Conservation (phyloP, 129 eudicot genomes). For the Artemisia annua region DNA sequence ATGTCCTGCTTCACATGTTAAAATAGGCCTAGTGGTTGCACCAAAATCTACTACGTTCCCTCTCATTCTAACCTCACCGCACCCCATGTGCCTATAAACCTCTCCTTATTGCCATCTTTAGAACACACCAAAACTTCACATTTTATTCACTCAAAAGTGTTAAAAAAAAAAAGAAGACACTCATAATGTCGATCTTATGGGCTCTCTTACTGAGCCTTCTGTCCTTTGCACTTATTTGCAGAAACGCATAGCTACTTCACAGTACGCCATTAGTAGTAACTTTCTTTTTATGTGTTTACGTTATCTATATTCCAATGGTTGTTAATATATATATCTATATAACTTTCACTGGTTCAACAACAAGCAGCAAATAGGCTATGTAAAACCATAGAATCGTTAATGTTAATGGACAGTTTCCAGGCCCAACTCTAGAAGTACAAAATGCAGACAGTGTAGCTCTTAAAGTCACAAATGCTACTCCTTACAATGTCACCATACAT, state of each 20-base stretch:
- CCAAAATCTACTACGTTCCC: constrained; percentile 34
- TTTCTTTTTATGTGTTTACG: too few relatives aligned
- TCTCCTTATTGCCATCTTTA: constrained; percentile 12
- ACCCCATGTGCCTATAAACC: constrained; percentile 30
- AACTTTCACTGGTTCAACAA: constrained; percentile 54
- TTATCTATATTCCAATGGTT: too few relatives aligned
- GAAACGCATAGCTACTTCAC: constrained; percentile 50
- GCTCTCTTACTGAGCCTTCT: constrained; percentile 27
- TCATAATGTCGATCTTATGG: constrained; percentile 26
- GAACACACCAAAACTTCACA: constrained; percentile 30
- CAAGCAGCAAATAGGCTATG: constrained; percentile 66
- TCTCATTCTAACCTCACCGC: constrained; percentile 26
- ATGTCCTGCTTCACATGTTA: constrained; percentile 22
- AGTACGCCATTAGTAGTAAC: too few relatives aligned
- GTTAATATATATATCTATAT: too few relatives aligned
- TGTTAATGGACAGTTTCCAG: constrained; percentile 60
- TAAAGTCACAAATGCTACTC: constrained; percentile 51
- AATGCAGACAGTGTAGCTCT: constrained; percentile 60
- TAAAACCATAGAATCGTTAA: constrained; percentile 37
- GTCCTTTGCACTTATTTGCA: constrained; percentile 36
- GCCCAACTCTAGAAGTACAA: constrained; percentile 58
- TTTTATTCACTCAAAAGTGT: constrained; percentile 18
- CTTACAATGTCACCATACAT: constrained; percentile 67
- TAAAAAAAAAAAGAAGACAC: neutral
- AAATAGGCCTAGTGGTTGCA: too few relatives aligned